Base-by-base conservation (phyloP, 2,329 filamentous ascomycete species). In the Bipolaris victoriae region DNA sequence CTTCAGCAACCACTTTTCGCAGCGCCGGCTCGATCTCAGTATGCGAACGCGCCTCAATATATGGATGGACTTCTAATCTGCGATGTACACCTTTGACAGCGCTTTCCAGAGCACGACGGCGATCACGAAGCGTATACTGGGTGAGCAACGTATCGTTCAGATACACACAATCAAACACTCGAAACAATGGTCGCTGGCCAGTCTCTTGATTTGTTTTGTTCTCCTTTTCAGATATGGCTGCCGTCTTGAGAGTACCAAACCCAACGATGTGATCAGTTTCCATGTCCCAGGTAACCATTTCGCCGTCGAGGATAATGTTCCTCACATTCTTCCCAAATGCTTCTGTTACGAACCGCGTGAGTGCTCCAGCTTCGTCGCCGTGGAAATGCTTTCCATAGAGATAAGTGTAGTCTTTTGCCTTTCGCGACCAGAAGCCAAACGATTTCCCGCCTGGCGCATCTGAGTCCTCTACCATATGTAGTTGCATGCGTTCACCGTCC, bases 271-370 rank as follows among this genome's bases (percentile, higher is more conserved):
- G 90, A 77, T 97, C 90, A 48, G 90, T 82, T 43, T 89, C 86
- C 59, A 92, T 90, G 71, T 98, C 92, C 95, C 95, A 99, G 0
- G 93, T 97, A 56, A 99, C 92, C 95, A 99, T 99, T 75, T 99
- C 95, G 9, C 95, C 95, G 68, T 99, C 95, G 0, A 99, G 82
- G 48, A 99, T 97, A 63, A 97, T 83, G 70, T 91, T 97, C 15
- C 88, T 83, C 0, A 98, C 92, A 1, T 88, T 88, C 0, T 86
- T 80, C 2, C 87, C 82, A 73, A 99, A 98, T 0, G 91, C 92
- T 39, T 86, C 82, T 50, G 86, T 86, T 18, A 98, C 80, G 72
- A 96, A 89, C 33, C 91, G 84, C 0, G 94, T 97, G 50, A 98
- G 76, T 6, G 92, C 88, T 7, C 90, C 89, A 39, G 88, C 87